phyloP scores from a whole-genome alignment of 495 filamentous ascomycete species.

The Sabuloglossum arenarium region DNA sequence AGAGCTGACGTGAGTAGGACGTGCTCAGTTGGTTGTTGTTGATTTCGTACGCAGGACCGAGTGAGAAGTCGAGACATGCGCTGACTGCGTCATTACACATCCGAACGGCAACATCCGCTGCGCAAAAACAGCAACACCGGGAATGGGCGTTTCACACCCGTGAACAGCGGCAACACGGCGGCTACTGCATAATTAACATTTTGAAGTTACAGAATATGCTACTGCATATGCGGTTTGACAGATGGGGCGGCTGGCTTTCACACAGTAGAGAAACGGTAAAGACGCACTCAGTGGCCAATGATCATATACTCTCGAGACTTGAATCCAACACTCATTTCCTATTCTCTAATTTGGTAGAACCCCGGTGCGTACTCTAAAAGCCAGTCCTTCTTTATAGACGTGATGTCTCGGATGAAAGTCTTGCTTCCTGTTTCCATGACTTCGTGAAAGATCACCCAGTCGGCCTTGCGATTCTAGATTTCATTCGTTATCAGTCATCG shows the following conservation, averaged over 20 bases:
- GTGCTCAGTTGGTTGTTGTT: no score
- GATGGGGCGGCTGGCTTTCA: not conserved
- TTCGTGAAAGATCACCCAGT: slow-evolving; percentile 96
- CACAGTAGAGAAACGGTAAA: no score
- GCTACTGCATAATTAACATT: not conserved
- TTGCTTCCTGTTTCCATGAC: slow-evolving; percentile 82
- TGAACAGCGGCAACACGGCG: not conserved
- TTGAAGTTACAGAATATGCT: not conserved
- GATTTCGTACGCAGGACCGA: no score
- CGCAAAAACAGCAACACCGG: not conserved
- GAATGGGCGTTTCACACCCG: no score
- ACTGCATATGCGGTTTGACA: not conserved
- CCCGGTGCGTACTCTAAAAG: slow-evolving; percentile 72
- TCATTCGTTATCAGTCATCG: slow-evolving; percentile 10
- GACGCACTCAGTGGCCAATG: no score
- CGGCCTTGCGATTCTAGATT: slow-evolving; percentile 66
- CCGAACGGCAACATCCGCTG: not conserved
- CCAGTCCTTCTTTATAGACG: slow-evolving; percentile 79
- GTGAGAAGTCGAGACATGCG: no score
- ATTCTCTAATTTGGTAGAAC: slow-evolving; percentile 45
- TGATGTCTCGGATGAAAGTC: slow-evolving; percentile 79
- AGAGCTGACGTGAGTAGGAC: no score
- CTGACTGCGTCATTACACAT: not conserved
- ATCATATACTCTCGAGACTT: no score
- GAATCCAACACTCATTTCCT: not conserved